Evolutionary conservation across 73 alveolate species (phyloP).

Genomic region (Paramecium caudatum): DNA sequence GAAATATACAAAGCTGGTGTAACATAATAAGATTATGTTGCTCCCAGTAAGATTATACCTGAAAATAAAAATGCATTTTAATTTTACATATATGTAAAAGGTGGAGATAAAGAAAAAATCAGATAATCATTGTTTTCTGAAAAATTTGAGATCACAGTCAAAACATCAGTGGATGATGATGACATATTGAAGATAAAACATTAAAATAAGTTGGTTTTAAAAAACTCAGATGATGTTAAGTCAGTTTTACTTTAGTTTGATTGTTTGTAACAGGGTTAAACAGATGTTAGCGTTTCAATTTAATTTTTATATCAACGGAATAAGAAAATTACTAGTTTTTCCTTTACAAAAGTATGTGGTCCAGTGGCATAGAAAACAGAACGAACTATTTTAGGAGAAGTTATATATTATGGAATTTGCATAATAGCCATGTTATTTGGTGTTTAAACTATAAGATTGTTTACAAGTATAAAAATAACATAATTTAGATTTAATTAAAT

Average conservation of each 20-base stretch:
- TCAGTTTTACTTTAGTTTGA: neutral
- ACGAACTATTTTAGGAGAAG: neutral
- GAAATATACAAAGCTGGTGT: slow-evolving; percentile 13
- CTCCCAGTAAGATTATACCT: neutral
- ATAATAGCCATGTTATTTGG: slow-evolving; percentile 54
- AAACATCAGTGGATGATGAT: neutral
- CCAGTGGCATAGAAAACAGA: neutral
- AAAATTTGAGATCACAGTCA: neutral
- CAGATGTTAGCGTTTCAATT: neutral
- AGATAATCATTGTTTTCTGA: neutral
- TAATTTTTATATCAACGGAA: neutral
- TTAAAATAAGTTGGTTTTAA: neutral
- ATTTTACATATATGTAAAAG: neutral
- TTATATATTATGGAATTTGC: slow-evolving; percentile 14
- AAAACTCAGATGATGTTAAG: neutral
- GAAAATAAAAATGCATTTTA: neutral
- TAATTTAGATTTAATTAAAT: neutral
- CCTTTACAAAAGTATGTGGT: neutral
- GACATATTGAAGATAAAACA: neutral
- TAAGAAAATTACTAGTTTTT: neutral
- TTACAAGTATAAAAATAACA: neutral
- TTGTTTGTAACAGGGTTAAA: neutral
- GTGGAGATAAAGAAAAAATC: neutral
- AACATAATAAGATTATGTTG: neutral
- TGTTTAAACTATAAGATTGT: slow-evolving; percentile 2